These are phyloP conservation scores for Dendrocalamus latiflorus DNA, from an alignment of 202 grass and related monocot species.

Conservation along the genomic window DNA sequence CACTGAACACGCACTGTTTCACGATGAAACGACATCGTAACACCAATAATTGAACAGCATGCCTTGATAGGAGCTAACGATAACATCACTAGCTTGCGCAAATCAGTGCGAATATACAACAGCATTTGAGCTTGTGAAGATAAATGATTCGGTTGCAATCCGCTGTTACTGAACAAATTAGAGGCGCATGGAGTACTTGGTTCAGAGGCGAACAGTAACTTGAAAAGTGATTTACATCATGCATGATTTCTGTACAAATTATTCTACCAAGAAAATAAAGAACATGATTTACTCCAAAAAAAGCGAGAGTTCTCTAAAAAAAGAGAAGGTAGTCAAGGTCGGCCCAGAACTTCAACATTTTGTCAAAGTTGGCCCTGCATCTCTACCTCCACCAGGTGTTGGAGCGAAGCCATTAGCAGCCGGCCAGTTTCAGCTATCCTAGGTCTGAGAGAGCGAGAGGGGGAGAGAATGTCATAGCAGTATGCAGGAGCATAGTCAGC, in stretches of 20 bases:
- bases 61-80: background rate
- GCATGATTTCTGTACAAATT: background rate
- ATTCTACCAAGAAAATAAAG: background rate
- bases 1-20: background rate
- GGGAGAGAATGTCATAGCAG: background rate
- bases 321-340: background rate
- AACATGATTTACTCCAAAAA: background rate
- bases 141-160: background rate
- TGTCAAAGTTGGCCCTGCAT: slow-evolving; percentile 1
- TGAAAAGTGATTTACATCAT: background rate
- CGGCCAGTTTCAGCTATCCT: slow-evolving; percentile 12
- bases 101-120: background rate
- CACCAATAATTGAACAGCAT: background rate
- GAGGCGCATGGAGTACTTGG: background rate
- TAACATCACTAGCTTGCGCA: background rate
- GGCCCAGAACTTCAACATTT: background rate
- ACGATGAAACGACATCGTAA: background rate
- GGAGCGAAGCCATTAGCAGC: background rate
- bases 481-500: too few species aligned
- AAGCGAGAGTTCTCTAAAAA: background rate
- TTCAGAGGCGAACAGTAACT: background rate
- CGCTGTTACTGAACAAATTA: background rate
- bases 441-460: background rate
- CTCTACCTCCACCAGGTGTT: background rate
- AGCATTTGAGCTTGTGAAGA: background rate